Conservation (phyloP, 2,329 filamentous ascomycete species). For the Tolypocladium capitatum region DNA sequence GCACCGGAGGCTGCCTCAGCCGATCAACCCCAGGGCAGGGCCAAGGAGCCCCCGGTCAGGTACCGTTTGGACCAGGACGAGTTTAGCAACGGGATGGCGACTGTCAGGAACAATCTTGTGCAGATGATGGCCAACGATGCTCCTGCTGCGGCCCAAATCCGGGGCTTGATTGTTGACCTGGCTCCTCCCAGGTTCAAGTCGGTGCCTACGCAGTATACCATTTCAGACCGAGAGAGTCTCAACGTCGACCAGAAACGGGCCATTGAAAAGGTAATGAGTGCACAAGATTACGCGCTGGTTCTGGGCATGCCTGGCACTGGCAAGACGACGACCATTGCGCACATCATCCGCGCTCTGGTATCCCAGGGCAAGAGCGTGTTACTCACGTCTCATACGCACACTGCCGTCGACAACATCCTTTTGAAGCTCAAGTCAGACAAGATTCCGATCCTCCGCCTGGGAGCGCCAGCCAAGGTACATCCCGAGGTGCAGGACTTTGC, state of each 20-base stretch:
- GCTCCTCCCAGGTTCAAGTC: slow-evolving; percentile 60
- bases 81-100: slow-evolving; percentile 95
- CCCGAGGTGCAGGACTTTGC: slow-evolving; percentile 78
- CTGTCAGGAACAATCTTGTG: slow-evolving; percentile 84
- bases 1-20: slow-evolving; percentile 37
- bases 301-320: slow-evolving; percentile 97
- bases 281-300: slow-evolving; percentile 90
- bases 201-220: slow-evolving; percentile 46
- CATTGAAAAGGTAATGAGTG: slow-evolving; percentile 90
- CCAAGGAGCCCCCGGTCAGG: slow-evolving; percentile 41
- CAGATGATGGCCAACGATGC: slow-evolving; percentile 76
- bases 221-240: slow-evolving; percentile 51
- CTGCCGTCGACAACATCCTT: slow-evolving; percentile 94
- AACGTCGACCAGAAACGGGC: slow-evolving; percentile 81
- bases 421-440: slow-evolving; percentile 74
- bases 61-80: slow-evolving; percentile 96
- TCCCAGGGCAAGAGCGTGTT: slow-evolving; percentile 85
- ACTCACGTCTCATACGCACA: slow-evolving; percentile 91
- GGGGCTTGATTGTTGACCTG: slow-evolving; percentile 69
- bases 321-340: slow-evolving; percentile 95
- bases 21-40: slow-evolving; percentile 37
- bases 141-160: slow-evolving; percentile 57
- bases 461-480: slow-evolving; percentile 74
- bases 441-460: slow-evolving; percentile 72
- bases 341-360: slow-evolving; percentile 85